These are phyloP conservation scores for Fusarium palustre DNA, from an alignment of 2,329 filamentous ascomycete species.

Conservation along the genomic window DNA sequence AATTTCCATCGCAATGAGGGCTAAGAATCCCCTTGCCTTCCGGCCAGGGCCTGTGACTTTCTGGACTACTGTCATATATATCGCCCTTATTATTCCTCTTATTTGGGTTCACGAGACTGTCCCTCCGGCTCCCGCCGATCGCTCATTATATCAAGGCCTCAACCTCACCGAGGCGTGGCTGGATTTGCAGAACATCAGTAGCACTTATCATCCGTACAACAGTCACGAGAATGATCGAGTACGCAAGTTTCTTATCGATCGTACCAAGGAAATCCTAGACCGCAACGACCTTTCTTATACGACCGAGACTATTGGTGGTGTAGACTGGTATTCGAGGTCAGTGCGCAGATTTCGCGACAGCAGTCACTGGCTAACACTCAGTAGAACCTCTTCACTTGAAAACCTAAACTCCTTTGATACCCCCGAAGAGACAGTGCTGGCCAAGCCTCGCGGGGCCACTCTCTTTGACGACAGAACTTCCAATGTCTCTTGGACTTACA, in stretches of 20 bases:
- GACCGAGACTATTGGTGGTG: conserved; percentile 53
- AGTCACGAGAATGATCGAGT: conserved; percentile 84
- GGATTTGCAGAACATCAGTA: conserved; percentile 81
- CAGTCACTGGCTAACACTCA: conserved; percentile 2
- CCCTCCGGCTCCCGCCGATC: conserved; percentile 69
- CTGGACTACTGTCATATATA: conserved; percentile 80
- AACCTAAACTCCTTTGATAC: neutral
- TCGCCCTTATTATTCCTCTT: conserved; percentile 79
- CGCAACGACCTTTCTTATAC: conserved; percentile 66
- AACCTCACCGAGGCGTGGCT: conserved; percentile 89
- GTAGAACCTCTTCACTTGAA: conserved; percentile 14
- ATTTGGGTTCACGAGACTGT: conserved; percentile 81
- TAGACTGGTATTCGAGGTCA: conserved; percentile 47
- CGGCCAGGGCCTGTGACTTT: conserved; percentile 83
- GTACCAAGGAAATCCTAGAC: conserved; percentile 77
- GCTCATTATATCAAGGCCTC: conserved; percentile 67
- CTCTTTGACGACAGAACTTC: conserved; percentile 83
- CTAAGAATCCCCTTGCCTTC: conserved; percentile 76
- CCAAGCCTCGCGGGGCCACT: conserved; percentile 58
- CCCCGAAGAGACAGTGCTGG: neutral
- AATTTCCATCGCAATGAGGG: conserved; percentile 38
- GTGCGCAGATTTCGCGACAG: neutral
- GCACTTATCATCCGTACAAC: conserved; percentile 88
- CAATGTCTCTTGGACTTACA: conserved; percentile 76
- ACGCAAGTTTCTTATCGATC: conserved; percentile 77